Conservation (phyloP, 2,329 filamentous ascomycete species). For the Aspergillus awamori region DNA sequence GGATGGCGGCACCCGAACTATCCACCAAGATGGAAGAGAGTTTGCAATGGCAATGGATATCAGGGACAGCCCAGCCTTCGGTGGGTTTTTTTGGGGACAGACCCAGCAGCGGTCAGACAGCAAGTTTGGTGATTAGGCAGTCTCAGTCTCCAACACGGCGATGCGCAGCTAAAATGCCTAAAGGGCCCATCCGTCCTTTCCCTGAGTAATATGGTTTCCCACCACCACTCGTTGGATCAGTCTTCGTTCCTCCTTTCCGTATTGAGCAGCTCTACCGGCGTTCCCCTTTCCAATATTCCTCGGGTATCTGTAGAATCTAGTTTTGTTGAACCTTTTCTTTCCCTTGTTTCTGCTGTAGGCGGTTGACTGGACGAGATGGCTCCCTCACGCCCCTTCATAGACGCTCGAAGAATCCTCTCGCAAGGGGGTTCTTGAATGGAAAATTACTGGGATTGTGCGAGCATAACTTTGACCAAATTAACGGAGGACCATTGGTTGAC, state of each 20-base stretch:
- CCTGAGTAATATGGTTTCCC: not conserved
- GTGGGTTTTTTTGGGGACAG: not conserved
- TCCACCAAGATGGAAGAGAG: not conserved
- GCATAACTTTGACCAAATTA: not conserved
- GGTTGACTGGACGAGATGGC: not conserved
- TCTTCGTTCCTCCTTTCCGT: not conserved
- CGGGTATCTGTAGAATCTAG: too few species aligned
- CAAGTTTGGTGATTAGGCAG: not conserved
- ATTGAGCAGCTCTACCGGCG: not conserved
- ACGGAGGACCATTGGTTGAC: not conserved
- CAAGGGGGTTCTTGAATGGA: not conserved
- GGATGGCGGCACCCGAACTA: not conserved
- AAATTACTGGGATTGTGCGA: not conserved
- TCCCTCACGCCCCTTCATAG: not conserved
- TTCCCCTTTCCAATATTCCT: not conserved
- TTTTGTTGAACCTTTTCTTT: not conserved
- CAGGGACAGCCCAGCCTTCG: not conserved
- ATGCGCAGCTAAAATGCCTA: not conserved
- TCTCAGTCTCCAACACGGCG: not conserved
- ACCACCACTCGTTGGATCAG: not conserved
- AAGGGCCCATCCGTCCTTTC: not conserved
- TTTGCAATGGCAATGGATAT: not conserved
- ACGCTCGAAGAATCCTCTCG: not conserved
- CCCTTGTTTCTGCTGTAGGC: conserved; percentile 8
- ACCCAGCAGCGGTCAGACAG: not conserved